phyloP scores from a whole-genome alignment of 805 yeast species.

The Myxozyma neotropica region DNA sequence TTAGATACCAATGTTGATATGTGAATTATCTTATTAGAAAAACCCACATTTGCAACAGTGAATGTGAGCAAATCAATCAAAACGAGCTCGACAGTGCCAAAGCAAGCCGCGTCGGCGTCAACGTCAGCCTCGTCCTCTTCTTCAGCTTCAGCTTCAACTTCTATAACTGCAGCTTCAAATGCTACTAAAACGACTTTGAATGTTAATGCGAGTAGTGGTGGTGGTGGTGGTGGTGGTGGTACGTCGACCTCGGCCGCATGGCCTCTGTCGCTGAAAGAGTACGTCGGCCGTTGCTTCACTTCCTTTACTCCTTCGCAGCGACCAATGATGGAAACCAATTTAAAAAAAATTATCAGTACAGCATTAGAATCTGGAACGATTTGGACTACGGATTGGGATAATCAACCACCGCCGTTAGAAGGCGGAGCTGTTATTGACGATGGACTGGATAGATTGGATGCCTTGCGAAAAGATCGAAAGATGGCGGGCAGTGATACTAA shows the following conservation, averaged over 20 bases:
- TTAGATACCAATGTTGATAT: not conserved
- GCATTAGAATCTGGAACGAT: conserved; percentile 52
- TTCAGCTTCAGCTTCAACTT: not conserved
- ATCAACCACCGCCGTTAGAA: conserved; percentile 54
- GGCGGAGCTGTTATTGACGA: conserved; percentile 1
- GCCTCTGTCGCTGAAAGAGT: conserved; percentile 59
- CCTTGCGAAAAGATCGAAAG: conserved; percentile 12
- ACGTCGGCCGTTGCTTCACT: conserved; percentile 53
- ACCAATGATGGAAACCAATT: conserved; percentile 51
- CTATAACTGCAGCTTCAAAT: not conserved
- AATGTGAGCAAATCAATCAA: conserved; percentile 14
- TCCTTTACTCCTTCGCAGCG: conserved; percentile 47
- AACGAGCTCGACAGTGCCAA: not conserved
- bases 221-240: not conserved
- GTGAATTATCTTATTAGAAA: not conserved
- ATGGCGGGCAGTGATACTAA: not conserved
- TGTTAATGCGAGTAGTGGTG: not conserved
- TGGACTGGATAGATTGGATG: conserved; percentile 19
- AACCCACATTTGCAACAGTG: conserved; percentile 13
- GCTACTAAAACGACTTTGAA: not conserved
- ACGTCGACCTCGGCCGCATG: conserved; percentile 41
- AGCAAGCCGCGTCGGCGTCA: not conserved
- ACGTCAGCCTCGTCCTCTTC: not conserved
- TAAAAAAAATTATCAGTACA: conserved; percentile 52
- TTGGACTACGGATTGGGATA: conserved; percentile 57